These are phyloP conservation scores for Syzygium aqueum DNA, from an alignment of 345 rosid species.

Conservation along the genomic window DNA sequence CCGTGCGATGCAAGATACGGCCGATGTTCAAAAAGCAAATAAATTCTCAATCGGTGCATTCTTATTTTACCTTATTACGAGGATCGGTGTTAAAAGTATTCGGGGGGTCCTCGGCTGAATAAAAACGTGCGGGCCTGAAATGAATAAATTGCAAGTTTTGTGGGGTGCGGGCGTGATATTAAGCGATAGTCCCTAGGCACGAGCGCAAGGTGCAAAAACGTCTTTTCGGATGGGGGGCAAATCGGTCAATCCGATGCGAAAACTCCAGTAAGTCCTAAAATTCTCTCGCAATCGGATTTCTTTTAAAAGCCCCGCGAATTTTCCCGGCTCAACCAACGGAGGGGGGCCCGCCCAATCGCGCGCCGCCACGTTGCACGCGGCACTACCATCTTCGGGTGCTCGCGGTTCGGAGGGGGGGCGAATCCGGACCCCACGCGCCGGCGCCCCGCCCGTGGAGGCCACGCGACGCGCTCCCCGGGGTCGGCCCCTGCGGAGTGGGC, in stretches of 20 bases:
- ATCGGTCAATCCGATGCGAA: background rate
- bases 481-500: background rate
- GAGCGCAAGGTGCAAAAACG: background rate
- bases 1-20: background rate
- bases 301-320: slow-evolving; percentile 14
- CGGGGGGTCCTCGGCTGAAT: background rate
- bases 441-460: background rate
- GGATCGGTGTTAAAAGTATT: background rate
- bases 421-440: background rate
- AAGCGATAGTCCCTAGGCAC: background rate
- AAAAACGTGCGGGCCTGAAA: background rate
- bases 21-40: background rate
- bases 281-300: background rate
- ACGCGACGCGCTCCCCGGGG: background rate
- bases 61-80: background rate
- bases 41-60: background rate
- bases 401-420: background rate
- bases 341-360: background rate
- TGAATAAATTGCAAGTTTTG: background rate
- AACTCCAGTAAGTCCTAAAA: background rate
- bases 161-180: background rate
- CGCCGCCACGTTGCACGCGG: background rate
- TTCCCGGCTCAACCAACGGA: slow-evolving; percentile 24
- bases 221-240: background rate
- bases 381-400: background rate